Conservation (phyloP, 1,284 basidiomycete genomes). For the Cryptococcus sp. region DNA sequence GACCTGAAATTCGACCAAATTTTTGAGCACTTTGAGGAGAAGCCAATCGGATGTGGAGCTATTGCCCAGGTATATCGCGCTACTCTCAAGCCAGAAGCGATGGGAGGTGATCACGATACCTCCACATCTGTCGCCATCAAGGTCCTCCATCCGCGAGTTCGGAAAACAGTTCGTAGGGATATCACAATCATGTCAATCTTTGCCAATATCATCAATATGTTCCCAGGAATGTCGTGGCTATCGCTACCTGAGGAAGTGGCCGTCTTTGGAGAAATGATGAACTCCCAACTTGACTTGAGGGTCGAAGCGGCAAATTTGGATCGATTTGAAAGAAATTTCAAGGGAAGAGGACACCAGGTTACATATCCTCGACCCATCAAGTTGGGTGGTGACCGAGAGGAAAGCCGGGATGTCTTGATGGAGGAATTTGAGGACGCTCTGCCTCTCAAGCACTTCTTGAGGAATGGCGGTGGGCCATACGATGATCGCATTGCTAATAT, state of each 20-base stretch:
- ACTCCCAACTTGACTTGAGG: conserved; percentile 84
- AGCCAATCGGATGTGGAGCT: conserved; percentile 93
- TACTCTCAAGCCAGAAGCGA: conserved; percentile 16
- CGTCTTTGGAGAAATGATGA: conserved; percentile 97
- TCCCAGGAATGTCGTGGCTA: conserved; percentile 96
- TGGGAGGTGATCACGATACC: conserved; percentile 52
- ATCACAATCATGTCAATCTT: conserved; percentile 91
- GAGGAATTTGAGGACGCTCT: conserved; percentile 93
- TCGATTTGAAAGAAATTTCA: conserved; percentile 83
- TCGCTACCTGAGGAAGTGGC: conserved; percentile 92
- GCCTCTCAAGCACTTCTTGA: conserved; percentile 82
- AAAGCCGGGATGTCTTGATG: conserved; percentile 66
- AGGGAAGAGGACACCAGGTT: conserved; percentile 66
- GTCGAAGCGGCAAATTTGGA: conserved; percentile 85
- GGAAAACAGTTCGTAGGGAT: conserved; percentile 78
- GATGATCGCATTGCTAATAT: conserved; percentile 86
- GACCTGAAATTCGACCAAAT: conserved; percentile 76
- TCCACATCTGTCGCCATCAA: conserved; percentile 91
- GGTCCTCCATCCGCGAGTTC: conserved; percentile 82
- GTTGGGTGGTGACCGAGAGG: conserved; percentile 22
- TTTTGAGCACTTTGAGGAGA: conserved; percentile 83
- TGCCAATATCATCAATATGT: conserved; percentile 67
- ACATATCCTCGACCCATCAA: conserved; percentile 82
- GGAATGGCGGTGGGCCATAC: conserved; percentile 84
- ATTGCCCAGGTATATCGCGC: conserved; percentile 68